Conservation (phyloP, 768 basidiomycete genomes). For the Calocera cornea region DNA sequence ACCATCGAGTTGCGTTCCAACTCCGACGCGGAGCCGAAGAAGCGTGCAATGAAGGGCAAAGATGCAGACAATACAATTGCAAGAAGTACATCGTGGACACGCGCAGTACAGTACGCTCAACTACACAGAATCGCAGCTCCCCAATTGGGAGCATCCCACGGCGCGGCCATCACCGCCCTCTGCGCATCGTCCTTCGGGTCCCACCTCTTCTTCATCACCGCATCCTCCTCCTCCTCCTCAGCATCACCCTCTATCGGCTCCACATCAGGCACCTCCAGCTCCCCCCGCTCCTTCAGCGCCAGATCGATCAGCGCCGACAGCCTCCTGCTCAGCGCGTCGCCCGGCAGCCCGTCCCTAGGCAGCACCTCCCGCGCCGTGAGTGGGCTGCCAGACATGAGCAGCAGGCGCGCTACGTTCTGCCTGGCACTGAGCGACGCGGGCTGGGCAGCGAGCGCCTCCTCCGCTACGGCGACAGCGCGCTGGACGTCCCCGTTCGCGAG, state of each 20-base stretch:
- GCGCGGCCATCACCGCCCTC: background rate
- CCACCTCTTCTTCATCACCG: background rate
- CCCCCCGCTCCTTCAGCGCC: background rate
- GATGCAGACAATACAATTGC: too few species aligned
- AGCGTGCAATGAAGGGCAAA: too few species aligned
- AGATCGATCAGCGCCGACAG: background rate
- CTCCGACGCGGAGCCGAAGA: too few species aligned
- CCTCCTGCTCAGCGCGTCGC: background rate
- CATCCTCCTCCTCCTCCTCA: background rate
- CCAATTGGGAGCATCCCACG: background rate
- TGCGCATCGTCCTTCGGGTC: background rate
- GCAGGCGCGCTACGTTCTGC: background rate
- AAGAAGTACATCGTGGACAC: too few species aligned
- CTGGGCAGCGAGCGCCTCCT: background rate
- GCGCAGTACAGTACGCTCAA: background rate
- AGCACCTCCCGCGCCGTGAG: background rate
- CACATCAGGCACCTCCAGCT: background rate
- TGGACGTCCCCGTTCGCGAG: slow-evolving; percentile 23
- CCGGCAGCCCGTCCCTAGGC: background rate
- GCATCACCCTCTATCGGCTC: background rate
- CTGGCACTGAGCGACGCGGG: background rate
- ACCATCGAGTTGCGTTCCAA: too few species aligned
- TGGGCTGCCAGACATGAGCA: background rate
- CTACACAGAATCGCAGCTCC: background rate
- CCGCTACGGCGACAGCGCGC: background rate